Percentiles rank a stretch among this genome's conserved stretches.
These are phyloP conservation scores for Plantago coronopus DNA, from an alignment of 305 asterid species.

Conservation along the genomic window DNA sequence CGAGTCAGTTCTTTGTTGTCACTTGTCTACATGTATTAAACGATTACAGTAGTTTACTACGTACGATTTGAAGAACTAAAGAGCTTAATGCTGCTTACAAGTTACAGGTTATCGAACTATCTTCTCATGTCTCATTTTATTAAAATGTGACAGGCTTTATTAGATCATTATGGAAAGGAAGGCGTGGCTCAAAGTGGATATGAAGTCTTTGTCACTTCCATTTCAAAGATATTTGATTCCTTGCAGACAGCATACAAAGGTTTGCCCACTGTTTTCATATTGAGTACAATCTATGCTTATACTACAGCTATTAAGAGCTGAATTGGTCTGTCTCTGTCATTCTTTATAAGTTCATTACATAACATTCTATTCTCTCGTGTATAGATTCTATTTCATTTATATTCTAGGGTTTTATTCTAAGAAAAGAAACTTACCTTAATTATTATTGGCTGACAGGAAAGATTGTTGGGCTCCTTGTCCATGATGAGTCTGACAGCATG, in stretches of 20 bases:
- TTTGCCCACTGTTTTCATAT: constrained; percentile 24
- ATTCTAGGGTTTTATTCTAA: constrained; percentile 1
- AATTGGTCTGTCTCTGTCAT: not conserved
- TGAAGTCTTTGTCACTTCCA: constrained; percentile 53
- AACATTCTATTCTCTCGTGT: not conserved
- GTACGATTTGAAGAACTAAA: not conserved
- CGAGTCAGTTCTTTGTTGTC: not conserved
- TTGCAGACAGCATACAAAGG: constrained; percentile 62
- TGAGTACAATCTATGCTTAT: constrained; percentile 14
- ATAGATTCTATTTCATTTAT: not conserved
- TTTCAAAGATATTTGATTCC: constrained; percentile 63
- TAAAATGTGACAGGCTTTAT: constrained; percentile 51
- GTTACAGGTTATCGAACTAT: constrained; percentile 18
- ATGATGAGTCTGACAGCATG: constrained; percentile 41
- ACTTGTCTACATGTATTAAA: not conserved
- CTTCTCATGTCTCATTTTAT: constrained; percentile 15
- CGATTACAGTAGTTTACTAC: not conserved
- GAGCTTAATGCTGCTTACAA: not conserved
- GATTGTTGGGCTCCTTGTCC: constrained; percentile 74
- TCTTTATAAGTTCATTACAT: not conserved
- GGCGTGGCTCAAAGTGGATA: constrained; percentile 52
- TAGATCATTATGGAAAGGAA: constrained; percentile 59
- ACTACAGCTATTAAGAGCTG: constrained; percentile 3
- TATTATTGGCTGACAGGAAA: constrained; percentile 49
- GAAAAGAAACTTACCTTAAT: constrained; percentile 18